Conservation (phyloP, 768 basidiomycete genomes). For the Dentipellis sp. region DNA sequence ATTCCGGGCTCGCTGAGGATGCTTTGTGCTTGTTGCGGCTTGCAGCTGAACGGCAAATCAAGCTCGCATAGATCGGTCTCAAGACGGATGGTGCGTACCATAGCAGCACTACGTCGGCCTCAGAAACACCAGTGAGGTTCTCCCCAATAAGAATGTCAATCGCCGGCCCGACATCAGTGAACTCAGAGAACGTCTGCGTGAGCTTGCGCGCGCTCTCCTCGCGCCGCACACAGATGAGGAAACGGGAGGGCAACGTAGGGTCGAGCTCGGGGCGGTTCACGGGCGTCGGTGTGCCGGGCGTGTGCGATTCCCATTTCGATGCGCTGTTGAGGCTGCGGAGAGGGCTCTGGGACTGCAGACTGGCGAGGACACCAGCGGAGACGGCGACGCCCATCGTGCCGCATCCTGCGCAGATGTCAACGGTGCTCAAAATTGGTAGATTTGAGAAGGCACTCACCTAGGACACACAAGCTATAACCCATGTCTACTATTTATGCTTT, state of each 20-base stretch:
- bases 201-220: slow-evolving; percentile 67
- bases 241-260: slow-evolving; percentile 64
- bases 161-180: slow-evolving; percentile 45
- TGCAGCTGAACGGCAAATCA: slow-evolving; percentile 52
- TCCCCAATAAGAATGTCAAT: slow-evolving; percentile 63
- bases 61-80: too few relatives aligned
- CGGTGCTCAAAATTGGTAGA: neutral
- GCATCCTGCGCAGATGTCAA: slow-evolving; percentile 53
- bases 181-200: slow-evolving; percentile 43
- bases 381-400: slow-evolving; percentile 98
- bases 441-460: slow-evolving; percentile 38
- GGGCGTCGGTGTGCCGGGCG: slow-evolving; percentile 69
- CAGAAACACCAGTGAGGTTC: slow-evolving; percentile 64
- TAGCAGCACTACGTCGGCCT: slow-evolving; percentile 80
- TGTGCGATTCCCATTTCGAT: slow-evolving; percentile 60
- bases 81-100: slow-evolving; percentile 44
- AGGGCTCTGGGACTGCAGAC: slow-evolving; percentile 47
- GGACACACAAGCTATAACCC: slow-evolving; percentile 89
- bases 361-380: slow-evolving; percentile 84
- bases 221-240: slow-evolving; percentile 82
- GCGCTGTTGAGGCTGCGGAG: slow-evolving; percentile 13
- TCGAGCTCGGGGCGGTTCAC: slow-evolving; percentile 36
- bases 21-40: slow-evolving; percentile 75
- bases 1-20: slow-evolving; percentile 74
- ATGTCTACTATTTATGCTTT: slow-evolving; percentile 23